Percentiles rank a stretch among this genome's conserved stretches.
Conservation (phyloP, 768 basidiomycete species). For the Galerina sulciceps region DNA sequence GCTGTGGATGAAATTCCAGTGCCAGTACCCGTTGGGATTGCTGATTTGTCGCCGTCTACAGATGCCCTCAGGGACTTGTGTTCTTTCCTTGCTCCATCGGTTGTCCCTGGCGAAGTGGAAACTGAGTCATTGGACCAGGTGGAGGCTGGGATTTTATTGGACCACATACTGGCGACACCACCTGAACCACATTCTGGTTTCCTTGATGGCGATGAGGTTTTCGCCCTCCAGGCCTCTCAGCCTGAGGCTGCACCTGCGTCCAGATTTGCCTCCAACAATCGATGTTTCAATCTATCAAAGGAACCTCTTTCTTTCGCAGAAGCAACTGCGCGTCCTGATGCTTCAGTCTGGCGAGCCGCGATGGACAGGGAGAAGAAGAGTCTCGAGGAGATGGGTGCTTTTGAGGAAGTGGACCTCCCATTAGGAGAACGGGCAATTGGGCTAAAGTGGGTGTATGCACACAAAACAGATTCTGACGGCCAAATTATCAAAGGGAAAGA, state of each 20-base stretch:
- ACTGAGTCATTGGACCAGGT: too few species aligned
- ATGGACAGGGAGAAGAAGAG: slow-evolving; percentile 9
- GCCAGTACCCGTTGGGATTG: too few species aligned
- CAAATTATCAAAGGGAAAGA: slow-evolving; percentile 6
- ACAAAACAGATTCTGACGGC: slow-evolving; percentile 38
- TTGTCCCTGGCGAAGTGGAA: too few species aligned
- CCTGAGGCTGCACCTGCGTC: background rate
- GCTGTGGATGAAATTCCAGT: too few species aligned
- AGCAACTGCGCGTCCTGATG: slow-evolving; percentile 5
- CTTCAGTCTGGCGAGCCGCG: background rate
- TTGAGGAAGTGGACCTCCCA: background rate
- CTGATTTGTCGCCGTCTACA: too few species aligned
- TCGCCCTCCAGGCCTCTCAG: background rate
- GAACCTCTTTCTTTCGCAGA: background rate
- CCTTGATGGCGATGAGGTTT: background rate
- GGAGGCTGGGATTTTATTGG: too few species aligned
- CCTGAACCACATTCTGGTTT: too few species aligned
- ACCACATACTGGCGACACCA: too few species aligned
- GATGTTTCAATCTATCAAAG: slow-evolving; percentile 1
- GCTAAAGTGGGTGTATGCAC: slow-evolving; percentile 31
- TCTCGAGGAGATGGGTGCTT: background rate
- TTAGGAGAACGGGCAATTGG: slow-evolving; percentile 17
- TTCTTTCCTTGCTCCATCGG: too few species aligned
- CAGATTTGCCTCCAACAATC: background rate
- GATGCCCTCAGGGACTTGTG: too few species aligned